Percentiles rank a stretch among this genome's conserved stretches.
phyloP scores from a whole-genome alignment of 257 asterid species.

The Solanum clarkiae region DNA sequence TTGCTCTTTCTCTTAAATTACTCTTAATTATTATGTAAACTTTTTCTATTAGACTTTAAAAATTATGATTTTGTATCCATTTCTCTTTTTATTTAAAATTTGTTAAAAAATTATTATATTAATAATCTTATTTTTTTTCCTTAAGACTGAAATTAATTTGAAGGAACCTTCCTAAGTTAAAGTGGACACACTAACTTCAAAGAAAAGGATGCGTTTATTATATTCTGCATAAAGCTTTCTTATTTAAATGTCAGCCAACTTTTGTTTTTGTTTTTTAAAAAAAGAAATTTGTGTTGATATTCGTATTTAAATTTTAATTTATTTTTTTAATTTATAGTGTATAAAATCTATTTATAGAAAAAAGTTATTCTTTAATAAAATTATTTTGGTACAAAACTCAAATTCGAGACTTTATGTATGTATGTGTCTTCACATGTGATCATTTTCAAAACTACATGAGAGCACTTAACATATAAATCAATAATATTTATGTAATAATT shows the following conservation, averaged over 20 bases:
- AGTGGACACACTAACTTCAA: background rate
- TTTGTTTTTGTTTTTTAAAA: background rate
- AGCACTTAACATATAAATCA: background rate
- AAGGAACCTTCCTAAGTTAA: background rate
- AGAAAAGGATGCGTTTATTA: background rate
- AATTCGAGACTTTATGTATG: background rate
- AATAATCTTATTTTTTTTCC: background rate
- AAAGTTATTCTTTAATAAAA: too few relatives aligned
- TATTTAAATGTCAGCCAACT: background rate
- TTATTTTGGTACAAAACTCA: too few relatives aligned
- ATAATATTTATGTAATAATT: background rate
- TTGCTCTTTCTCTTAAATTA: background rate
- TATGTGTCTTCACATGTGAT: background rate
- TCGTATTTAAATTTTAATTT: background rate
- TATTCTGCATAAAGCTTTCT: background rate
- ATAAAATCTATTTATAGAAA: background rate
- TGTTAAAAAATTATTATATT: background rate
- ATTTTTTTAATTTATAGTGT: fast-evolving
- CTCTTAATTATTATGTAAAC: background rate
- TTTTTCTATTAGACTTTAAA: background rate
- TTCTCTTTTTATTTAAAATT: background rate
- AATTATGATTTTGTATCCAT: background rate
- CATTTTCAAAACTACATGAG: background rate
- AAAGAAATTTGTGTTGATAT: background rate
- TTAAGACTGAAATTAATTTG: background rate